These are phyloP conservation scores for Epichloe festucae DNA, from an alignment of 2,329 filamentous ascomycete genomes.

Conservation along the genomic window DNA sequence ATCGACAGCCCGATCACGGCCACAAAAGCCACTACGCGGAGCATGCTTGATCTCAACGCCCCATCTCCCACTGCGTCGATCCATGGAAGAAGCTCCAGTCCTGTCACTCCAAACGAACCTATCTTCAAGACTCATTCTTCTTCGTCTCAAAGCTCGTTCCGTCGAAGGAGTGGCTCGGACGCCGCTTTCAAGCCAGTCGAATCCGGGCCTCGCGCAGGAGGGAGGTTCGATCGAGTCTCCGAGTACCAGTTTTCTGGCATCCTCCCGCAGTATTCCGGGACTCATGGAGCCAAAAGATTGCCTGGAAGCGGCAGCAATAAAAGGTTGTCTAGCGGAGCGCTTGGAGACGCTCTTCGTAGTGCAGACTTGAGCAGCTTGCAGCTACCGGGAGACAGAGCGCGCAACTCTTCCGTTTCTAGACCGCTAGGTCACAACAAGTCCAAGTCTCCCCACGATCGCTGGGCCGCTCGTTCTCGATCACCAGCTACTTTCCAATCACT, in stretches of 20 bases:
- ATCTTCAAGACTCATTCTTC: constrained; percentile 11
- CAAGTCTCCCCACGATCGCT: constrained; percentile 39
- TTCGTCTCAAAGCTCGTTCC: constrained; percentile 12
- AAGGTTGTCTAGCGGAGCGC: constrained; percentile 22
- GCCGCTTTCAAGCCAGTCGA: constrained; percentile 33
- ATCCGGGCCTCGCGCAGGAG: constrained; percentile 24
- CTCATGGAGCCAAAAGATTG: constrained; percentile 20
- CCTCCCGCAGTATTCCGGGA: constrained; percentile 4
- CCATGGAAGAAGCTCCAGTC: constrained; percentile 20
- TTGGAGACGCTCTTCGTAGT: constrained; percentile 42
- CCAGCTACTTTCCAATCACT: constrained; percentile 16
- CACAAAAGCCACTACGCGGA: constrained; percentile 29
- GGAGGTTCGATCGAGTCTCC: constrained; percentile 30
- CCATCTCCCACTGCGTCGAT: constrained; percentile 18
- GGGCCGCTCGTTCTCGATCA: constrained; percentile 27
- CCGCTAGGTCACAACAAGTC: constrained; percentile 28
- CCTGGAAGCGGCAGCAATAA: constrained; percentile 18
- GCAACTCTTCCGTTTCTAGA: constrained; percentile 26
- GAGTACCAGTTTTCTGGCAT: constrained; percentile 52
- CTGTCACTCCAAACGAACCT: constrained; percentile 18
- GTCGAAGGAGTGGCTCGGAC: constrained; percentile 44
- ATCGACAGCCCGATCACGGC: constrained; percentile 32
- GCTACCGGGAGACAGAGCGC: constrained; percentile 32
- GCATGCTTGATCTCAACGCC: constrained; percentile 38
- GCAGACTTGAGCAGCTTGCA: constrained; percentile 36